Base-by-base conservation (phyloP, 2,329 filamentous ascomycete genomes). In the Calonectria hongkongensis region DNA sequence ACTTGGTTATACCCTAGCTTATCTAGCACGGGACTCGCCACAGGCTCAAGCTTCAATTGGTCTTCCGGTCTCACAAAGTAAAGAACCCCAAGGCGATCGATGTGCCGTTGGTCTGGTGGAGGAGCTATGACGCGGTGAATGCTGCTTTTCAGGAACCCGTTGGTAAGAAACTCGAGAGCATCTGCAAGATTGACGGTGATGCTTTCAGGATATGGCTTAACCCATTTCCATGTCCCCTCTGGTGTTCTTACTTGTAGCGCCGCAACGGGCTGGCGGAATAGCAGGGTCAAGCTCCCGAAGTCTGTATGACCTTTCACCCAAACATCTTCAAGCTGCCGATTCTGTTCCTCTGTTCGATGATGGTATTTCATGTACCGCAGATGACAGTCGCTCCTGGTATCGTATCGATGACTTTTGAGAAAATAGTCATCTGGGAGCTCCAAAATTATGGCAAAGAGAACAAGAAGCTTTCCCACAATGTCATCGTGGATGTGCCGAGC, bases 281-380 rank as follows among this genome's bases (percentile, higher is more conserved):
- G 85, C 2, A 91, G 82, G 0, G 89, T 91, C 1, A 91, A 82
- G 0, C 86, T 88, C 0, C 89, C 89, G 0, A 91, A 80, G 75
- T 92, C 89, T 0, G 89, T 91, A 75, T 91, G 89, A 0, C 89
- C 89, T 0, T 82, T 83, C 0, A 83, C 81, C 70, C 87, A 87
- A 1, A 88, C 82, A 33, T 82, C 78, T 0, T 85, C 85, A 15
- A 84, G 83, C 68, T 82, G 82, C 56, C 83, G 84, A 74, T 86
- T 87, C 21, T 88, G 85, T 21, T 88, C 85, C 1, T 83, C 77
- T 0, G 82, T 85, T 33, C 88, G 86, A 0, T 86, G 84, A 21
- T 85, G 84, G 73, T 91, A 91, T 65, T 89, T 84, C 89, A 92
- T 92, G 81, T 91, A 92, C 1, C 91, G 87, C 41, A 92, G 85